phyloP scores from a whole-genome alignment of 2,329 filamentous ascomycete species.

The Macrophomina pseudophaseolina region DNA sequence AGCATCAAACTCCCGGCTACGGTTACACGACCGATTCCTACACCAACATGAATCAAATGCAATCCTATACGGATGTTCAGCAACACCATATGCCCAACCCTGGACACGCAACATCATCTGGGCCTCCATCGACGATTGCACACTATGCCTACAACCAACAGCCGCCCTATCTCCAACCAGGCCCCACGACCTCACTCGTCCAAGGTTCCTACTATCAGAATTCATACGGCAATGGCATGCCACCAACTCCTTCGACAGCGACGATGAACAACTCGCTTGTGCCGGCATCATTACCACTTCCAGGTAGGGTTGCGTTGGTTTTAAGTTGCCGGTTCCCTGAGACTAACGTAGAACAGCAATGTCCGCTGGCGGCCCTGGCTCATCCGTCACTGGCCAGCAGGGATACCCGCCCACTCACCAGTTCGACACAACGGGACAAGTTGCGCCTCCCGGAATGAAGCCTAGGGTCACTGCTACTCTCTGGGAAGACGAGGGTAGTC shows the following conservation, averaged over 20 bases:
- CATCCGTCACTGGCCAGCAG: constrained; percentile 39
- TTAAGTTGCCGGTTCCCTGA: not conserved
- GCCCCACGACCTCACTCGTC: constrained; percentile 68
- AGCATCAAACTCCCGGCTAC: constrained; percentile 40
- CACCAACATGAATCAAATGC: constrained; percentile 78
- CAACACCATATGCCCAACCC: constrained; percentile 78
- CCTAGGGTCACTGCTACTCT: constrained; percentile 93
- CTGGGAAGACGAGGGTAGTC: constrained; percentile 97
- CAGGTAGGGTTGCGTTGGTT: constrained; percentile 45
- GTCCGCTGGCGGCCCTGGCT: constrained; percentile 28
- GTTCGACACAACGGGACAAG: constrained; percentile 89
- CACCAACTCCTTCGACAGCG: constrained; percentile 77
- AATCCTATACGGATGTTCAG: constrained; percentile 84
- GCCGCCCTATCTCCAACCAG: constrained; percentile 75
- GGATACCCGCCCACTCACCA: constrained; percentile 55
- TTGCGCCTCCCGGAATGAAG: constrained; percentile 93
- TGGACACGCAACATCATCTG: constrained; percentile 74
- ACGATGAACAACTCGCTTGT: constrained; percentile 70
- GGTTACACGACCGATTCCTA: constrained; percentile 46
- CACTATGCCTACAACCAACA: constrained; percentile 81
- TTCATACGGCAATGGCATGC: constrained; percentile 75
- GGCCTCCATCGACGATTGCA: constrained; percentile 72
- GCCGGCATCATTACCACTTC: constrained; percentile 72
- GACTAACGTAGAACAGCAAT: constrained; percentile 28
- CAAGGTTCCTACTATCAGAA: constrained; percentile 70